Percentiles rank a stretch among this genome's conserved stretches.
Conservation (phyloP, 139 green algal species). For the Chlorokybus atmophyticus region DNA sequence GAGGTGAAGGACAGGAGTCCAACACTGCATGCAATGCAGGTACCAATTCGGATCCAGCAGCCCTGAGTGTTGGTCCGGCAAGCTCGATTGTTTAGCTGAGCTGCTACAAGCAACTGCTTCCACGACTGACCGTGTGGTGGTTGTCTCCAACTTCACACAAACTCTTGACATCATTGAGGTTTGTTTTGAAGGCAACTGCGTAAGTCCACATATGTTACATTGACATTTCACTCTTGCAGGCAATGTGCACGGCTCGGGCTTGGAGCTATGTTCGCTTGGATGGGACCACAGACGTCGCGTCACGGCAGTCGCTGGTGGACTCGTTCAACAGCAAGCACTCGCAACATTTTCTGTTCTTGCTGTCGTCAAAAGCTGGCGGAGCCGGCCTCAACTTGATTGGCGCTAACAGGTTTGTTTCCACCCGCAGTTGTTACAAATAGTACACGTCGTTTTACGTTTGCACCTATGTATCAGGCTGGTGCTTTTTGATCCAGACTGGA, state of each 20-base stretch:
- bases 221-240: background rate
- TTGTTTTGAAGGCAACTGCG: too few relatives aligned
- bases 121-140: conserved; percentile 29
- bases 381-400: conserved; percentile 97
- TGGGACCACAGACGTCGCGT: conserved; percentile 11
- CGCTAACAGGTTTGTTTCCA: conserved; percentile 52
- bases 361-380: conserved; percentile 81
- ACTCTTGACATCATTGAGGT: conserved; percentile 76
- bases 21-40: too few relatives aligned
- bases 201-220: too few relatives aligned
- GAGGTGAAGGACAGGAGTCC: too few relatives aligned
- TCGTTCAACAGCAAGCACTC: conserved; percentile 39
- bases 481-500: conserved; percentile 94
- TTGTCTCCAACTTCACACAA: conserved; percentile 73
- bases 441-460: too few relatives aligned
- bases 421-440: background rate
- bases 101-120: background rate
- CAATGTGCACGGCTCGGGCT: conserved; percentile 10
- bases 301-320: conserved; percentile 55
- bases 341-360: conserved; percentile 86
- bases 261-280: conserved; percentile 20
- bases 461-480: too few relatives aligned
- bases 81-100: too few relatives aligned
- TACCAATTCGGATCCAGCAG: too few relatives aligned
- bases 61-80: background rate